Evolutionary conservation across 2,329 filamentous ascomycete species (phyloP).

Genomic region (Torrubiella hemipterigena): DNA sequence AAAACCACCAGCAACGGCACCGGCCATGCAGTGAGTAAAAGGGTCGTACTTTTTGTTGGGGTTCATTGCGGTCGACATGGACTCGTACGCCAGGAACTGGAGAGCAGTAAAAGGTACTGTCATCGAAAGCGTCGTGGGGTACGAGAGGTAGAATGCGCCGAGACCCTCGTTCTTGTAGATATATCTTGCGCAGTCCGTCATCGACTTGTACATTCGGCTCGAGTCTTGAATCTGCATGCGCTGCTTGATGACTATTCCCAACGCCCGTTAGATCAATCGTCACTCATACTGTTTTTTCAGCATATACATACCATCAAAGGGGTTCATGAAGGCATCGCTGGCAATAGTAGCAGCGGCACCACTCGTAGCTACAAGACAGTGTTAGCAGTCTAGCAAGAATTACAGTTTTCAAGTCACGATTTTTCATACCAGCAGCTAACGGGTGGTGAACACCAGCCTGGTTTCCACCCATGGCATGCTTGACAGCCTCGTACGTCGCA

Average conservation of each 20-base stretch:
- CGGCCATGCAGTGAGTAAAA: slow-evolving; percentile 83
- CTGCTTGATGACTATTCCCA: slow-evolving; percentile 79
- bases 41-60: slow-evolving; percentile 79
- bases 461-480: slow-evolving; percentile 92
- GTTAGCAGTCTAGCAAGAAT: slow-evolving; percentile 5
- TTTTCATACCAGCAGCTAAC: slow-evolving; percentile 67
- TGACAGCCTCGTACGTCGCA: slow-evolving; percentile 93
- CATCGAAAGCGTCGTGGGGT: slow-evolving; percentile 96
- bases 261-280: background rate
- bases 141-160: slow-evolving; percentile 92
- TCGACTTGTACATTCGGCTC: slow-evolving; percentile 71
- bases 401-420: background rate
- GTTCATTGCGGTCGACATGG: slow-evolving; percentile 88
- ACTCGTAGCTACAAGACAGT: slow-evolving; percentile 57
- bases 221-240: slow-evolving; percentile 98
- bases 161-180: slow-evolving; percentile 83
- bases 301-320: slow-evolving; percentile 71
- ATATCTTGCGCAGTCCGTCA: slow-evolving; percentile 75
- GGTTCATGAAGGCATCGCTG: slow-evolving; percentile 98
- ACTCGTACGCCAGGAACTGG: slow-evolving; percentile 96
- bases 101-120: slow-evolving; percentile 95
- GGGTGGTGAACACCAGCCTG: slow-evolving; percentile 80
- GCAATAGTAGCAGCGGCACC: slow-evolving; percentile 93
- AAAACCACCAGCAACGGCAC: slow-evolving; percentile 83
- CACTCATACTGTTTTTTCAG: background rate